Base-by-base conservation (phyloP, 495 filamentous ascomycete species). In the Achaetomiella virescens region DNA sequence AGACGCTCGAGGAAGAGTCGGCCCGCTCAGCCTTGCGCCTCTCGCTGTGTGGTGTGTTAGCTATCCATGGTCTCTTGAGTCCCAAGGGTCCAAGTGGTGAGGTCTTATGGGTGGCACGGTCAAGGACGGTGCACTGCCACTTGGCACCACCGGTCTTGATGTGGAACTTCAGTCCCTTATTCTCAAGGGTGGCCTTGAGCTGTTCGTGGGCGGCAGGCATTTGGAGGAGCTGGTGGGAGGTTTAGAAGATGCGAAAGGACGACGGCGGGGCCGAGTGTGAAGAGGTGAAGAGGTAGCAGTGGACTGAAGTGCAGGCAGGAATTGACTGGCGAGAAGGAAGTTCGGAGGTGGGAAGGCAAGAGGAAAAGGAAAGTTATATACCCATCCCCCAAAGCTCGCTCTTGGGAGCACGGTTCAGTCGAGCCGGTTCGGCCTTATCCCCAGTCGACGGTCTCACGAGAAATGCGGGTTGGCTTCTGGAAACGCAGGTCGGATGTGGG, bases 71-170 rank as follows among this genome's bases (percentile, higher is more conserved):
- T 11, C 15, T 24, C 18, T 38, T 20, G 24, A 31, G 27, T 31
- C 27, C 12, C 10, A 21, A 3, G 7, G 22, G 18, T 45, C n/a
- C 1, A 41, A 24, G 14, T 24, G 27, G 36, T 20, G 27, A 22
- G 27, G 27, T 31, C 18, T 71, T 67, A 74, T 72, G 72, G 47
- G 69, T 57, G 46, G 67, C 62, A 43, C 73, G 70, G 61, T 76
- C 71, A 33, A 74, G 61, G 10, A 78, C 48, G 22, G 65, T 69
- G 65, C 72, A 74, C 38, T 67, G 44, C 68, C 71, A 78, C 57
- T 63, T 66, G 42, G 63, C 64, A 29, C 49, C 48, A 43, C 67
- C 67, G 6, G 73, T 67, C 66, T 66, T 71, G 59, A 78, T 70
- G 42, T 71, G 68, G 69, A 78, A 78, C 55, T 58, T 63, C 59